Evolutionary conservation across 306 rosid genomes (phyloP).

Genomic region (Lathyrus sativus): DNA sequence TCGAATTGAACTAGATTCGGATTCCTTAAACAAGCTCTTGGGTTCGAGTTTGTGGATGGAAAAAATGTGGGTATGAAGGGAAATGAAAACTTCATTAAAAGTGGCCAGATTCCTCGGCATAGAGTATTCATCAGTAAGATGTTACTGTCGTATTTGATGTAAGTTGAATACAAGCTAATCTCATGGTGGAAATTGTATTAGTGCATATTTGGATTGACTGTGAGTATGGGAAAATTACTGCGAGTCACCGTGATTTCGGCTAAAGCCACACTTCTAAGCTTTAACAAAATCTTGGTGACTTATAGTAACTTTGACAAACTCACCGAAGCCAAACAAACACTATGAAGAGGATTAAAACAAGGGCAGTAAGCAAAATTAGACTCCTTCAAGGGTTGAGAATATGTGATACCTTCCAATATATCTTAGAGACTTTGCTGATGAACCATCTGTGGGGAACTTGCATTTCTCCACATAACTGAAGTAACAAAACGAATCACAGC

Average conservation of each 20-base stretch:
- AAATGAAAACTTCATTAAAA: too few relatives aligned
- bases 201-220: neutral
- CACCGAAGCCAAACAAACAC: neutral
- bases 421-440: constrained; percentile 89
- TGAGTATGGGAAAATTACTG: neutral
- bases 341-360: constrained; percentile 16
- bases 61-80: neutral
- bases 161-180: neutral
- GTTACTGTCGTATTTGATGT: neutral
- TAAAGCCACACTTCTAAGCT: neutral
- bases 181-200: constrained; percentile 6
- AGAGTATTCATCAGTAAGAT: neutral
- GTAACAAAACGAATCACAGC: constrained; percentile 8
- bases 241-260: neutral
- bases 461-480: constrained; percentile 80
- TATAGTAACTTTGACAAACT: neutral
- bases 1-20: too few relatives aligned
- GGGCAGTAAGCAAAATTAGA: neutral
- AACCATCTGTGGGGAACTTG: constrained; percentile 90
- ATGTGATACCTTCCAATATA: constrained; percentile 83
- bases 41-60: neutral
- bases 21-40: too few relatives aligned
- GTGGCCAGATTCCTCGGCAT: too few relatives aligned
- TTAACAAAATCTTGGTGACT: neutral
- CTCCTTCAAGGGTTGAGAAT: constrained; percentile 25